Evolutionary conservation across 2,329 filamentous ascomycete genomes (phyloP), one percentile per base, ranked within the genome.

Genomic region (Akanthomyces lecanii): DNA sequence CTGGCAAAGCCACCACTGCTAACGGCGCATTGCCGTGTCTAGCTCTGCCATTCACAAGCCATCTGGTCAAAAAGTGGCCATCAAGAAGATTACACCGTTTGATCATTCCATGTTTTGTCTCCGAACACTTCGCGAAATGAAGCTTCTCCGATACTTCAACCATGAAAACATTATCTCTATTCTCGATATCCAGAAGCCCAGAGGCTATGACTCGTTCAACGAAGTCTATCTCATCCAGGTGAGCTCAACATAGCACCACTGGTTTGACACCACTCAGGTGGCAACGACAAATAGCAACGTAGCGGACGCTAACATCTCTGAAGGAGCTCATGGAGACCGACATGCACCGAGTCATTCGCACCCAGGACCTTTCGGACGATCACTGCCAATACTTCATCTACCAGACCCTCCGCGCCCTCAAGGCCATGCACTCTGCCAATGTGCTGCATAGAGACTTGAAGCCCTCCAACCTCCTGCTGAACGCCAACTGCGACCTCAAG

Each of bases 361-460:
- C 95, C 45, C 95, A 99, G 79, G 95, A 99, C 74, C 86, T 99
- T 52, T 98, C 95, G 44, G 95, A 99, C 77, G 95, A 99, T 76
- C 95, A 99, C 78, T 99, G 95, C 85, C 95, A 99, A 78, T 99
- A 99, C 81, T 99, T 99, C 80, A 99, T 99, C 79, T 99, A 99
- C 83, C 95, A 99, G 81, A 99, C 95, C 2, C 86, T 99, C 64
- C 92, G 95, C 71, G 95, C 94, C 12, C 83, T 99, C 71, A 99
- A 99, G 82, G 95, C 95, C 45, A 98, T 99, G 94, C 95, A 99
- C 80, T 98, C 95, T 16, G 95, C 95, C 67, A 98, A 99, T 72
- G 95, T 99, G 54, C 87, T 99, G 12, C 95, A 99, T 77, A 89
- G 95, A 75, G 95, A 99, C 78, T 82, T 99, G 70, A 99, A 99